Conservation (phyloP, 768 basidiomycete genomes). For the Leccinum longicurvipes region DNA sequence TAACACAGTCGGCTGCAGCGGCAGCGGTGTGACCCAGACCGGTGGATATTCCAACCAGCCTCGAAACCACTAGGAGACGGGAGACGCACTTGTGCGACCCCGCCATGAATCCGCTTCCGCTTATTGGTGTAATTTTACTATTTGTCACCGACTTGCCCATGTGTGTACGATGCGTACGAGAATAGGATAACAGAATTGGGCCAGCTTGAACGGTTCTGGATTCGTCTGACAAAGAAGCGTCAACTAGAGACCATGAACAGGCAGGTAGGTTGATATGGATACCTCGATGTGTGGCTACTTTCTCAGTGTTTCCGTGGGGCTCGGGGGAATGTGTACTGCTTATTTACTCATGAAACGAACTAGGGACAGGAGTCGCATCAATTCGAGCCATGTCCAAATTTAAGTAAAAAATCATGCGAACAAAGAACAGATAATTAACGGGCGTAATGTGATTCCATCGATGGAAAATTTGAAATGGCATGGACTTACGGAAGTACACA, state of each 20-base stretch:
- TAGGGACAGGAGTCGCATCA: neutral
- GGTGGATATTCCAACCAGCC: neutral
- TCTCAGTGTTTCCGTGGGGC: neutral
- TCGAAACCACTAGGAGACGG: neutral
- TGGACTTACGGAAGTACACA: neutral
- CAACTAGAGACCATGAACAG: neutral
- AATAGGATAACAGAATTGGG: neutral
- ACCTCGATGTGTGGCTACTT: too few relatives aligned
- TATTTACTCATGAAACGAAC: neutral
- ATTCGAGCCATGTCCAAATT: neutral
- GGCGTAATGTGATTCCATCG: neutral
- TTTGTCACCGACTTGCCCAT: neutral
- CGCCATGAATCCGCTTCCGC: neutral
- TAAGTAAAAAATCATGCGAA: neutral
- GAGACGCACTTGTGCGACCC: neutral
- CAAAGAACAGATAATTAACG: neutral
- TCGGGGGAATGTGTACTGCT: neutral
- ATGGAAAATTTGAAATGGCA: neutral
- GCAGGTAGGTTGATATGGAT: neutral
- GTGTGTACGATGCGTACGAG: conserved; percentile 6
- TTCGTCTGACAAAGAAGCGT: neutral
- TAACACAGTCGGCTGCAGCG: too few relatives aligned
- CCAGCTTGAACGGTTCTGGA: neutral
- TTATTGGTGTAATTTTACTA: conserved; percentile 10
- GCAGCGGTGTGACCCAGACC: neutral